Conservation (phyloP, 164 flowering plant species). For the Berberis thunbergii region DNA sequence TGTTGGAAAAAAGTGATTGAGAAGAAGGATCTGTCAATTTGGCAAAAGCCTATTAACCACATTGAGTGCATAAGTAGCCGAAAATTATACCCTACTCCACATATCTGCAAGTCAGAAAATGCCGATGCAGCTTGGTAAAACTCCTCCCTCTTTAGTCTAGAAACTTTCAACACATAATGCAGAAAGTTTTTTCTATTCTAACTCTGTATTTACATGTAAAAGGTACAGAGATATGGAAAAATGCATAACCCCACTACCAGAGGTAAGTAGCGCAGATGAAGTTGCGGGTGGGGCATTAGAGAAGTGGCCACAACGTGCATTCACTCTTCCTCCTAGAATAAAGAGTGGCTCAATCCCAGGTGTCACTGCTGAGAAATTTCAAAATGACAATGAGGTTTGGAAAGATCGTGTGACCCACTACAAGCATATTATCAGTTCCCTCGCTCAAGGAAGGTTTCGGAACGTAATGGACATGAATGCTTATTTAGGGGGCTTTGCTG, state of each 20-base stretch:
- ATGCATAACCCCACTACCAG: conserved; percentile 91
- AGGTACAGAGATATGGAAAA: conserved; percentile 87
- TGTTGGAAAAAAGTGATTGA: conserved; percentile 93
- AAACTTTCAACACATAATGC: not conserved
- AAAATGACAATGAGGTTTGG: conserved; percentile 71
- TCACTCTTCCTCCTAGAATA: conserved; percentile 79
- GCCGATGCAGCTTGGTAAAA: conserved; percentile 76
- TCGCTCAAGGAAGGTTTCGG: conserved; percentile 53
- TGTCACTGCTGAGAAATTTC: conserved; percentile 47
- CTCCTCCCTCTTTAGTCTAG: not conserved
- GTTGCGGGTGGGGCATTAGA: conserved; percentile 81
- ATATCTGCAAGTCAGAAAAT: conserved; percentile 70
- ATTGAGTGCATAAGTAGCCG: conserved; percentile 48
- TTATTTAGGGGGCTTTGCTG: conserved; percentile 86
- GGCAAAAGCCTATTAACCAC: conserved; percentile 94
- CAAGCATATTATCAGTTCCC: conserved; percentile 33
- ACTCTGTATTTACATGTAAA: conserved; percentile 4
- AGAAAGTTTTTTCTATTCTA: not conserved
- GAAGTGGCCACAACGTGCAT: conserved; percentile 87
- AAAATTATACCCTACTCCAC: conserved; percentile 41
- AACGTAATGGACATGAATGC: conserved; percentile 99
- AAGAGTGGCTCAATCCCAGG: conserved; percentile 56
- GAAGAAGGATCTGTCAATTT: conserved; percentile 69
- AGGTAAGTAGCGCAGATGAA: conserved; percentile 51
- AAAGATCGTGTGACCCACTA: conserved; percentile 57